These are phyloP conservation scores for Hymenoscyphus linearis DNA, from an alignment of 2,329 filamentous ascomycete genomes.

Conservation along the genomic window DNA sequence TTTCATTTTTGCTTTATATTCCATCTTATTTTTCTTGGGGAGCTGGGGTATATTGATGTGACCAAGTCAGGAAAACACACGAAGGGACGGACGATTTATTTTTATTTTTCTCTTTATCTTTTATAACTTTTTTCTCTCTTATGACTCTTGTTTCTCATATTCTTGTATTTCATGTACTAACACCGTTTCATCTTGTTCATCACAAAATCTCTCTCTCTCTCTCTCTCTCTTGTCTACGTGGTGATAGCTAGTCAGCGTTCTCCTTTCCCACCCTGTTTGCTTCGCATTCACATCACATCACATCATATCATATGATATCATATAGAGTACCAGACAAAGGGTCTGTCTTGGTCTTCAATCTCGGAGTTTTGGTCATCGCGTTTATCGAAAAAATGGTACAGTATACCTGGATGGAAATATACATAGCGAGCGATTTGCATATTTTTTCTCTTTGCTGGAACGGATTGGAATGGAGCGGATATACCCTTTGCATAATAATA, in stretches of 20 bases:
- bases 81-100: background rate
- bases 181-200: background rate
- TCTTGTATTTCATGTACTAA: background rate
- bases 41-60: background rate
- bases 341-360: too few relatives aligned
- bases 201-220: background rate
- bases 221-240: background rate
- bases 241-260: too few relatives aligned
- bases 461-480: too few relatives aligned
- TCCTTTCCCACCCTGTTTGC: too few relatives aligned
- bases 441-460: background rate
- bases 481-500: background rate
- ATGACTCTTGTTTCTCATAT: background rate
- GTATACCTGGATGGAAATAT: background rate
- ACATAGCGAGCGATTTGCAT: background rate
- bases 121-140: background rate
- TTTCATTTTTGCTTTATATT: background rate
- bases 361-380: background rate
- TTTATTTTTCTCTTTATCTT: background rate
- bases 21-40: background rate
- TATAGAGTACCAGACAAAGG: too few relatives aligned
- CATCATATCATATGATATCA: too few relatives aligned
- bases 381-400: too few relatives aligned
- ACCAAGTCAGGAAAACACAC: background rate
- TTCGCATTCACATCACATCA: too few relatives aligned